These are phyloP conservation scores for Firmiana major DNA, from an alignment of 345 rosid genomes.

Conservation along the genomic window DNA sequence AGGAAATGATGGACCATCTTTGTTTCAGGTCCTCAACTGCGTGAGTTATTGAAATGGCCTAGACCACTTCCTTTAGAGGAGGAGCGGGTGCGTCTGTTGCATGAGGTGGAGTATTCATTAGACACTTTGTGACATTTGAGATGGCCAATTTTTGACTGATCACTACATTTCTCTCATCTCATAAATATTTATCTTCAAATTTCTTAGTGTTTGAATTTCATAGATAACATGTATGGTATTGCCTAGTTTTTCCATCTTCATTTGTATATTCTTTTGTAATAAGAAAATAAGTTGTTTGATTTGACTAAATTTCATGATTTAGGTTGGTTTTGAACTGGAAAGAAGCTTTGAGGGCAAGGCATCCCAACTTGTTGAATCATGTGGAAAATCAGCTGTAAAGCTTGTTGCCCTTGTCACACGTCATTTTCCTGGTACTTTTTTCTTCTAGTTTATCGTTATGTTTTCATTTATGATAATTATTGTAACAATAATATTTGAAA, in stretches of 20 bases:
- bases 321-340: conserved; percentile 75
- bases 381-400: conserved; percentile 68
- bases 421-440: conserved; percentile 59
- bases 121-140: not conserved
- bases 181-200: conserved; percentile 5
- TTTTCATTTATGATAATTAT: not conserved
- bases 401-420: conserved; percentile 65
- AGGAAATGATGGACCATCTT: not conserved
- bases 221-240: not conserved
- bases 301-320: conserved; percentile 13
- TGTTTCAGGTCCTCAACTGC: conserved; percentile 54
- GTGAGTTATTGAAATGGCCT: conserved; percentile 68
- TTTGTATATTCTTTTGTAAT: not conserved
- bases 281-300: conserved; percentile 5
- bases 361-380: conserved; percentile 57
- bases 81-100: conserved; percentile 63
- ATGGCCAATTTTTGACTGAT: not conserved
- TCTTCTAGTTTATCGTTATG: not conserved
- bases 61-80: conserved; percentile 84
- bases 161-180: not conserved
- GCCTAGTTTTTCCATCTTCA: not conserved
- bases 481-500: not conserved
- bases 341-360: conserved; percentile 70
- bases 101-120: conserved; percentile 46
- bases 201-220: not conserved